Conservation (phyloP, 2,329 filamentous ascomycete species). For the Colletotrichum lindemuthianum region DNA sequence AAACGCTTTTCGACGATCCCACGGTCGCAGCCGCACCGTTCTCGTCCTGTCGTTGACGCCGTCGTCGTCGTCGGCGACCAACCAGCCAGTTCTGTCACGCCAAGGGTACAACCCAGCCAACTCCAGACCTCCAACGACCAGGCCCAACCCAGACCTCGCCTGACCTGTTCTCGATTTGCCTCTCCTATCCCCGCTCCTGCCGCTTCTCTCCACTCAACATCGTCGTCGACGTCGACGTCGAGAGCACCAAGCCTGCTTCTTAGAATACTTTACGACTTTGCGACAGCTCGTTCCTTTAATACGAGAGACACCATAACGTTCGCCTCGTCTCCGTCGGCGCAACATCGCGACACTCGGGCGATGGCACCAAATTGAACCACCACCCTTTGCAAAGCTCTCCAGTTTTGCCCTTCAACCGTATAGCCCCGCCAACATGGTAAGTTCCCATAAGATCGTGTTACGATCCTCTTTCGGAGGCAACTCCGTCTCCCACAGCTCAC, state of each 20-base stretch:
- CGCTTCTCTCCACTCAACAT: neutral
- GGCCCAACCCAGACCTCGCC: neutral
- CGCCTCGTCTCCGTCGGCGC: neutral
- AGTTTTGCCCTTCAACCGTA: neutral
- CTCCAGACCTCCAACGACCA: constrained; percentile 16
- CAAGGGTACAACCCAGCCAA: neutral
- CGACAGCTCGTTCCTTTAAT: neutral
- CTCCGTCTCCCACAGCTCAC: constrained; percentile 1
- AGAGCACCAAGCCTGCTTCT: neutral
- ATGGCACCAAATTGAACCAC: constrained; percentile 19
- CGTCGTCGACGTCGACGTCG: neutral
- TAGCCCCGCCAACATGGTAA: constrained; percentile 21
- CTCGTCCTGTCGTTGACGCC: too few species aligned
- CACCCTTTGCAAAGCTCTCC: constrained; percentile 2
- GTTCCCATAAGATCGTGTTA: neutral
- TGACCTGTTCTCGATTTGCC: neutral
- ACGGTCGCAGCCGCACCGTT: constrained; percentile 16
- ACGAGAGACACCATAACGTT: neutral
- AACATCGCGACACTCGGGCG: constrained; percentile 12
- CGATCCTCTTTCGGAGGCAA: neutral
- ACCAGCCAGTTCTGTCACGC: constrained; percentile 18
- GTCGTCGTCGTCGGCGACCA: constrained; percentile 6
- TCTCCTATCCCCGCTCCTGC: neutral
- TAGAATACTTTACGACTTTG: neutral
- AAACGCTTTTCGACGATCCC: neutral